A percentile compares a stretch with the other conserved stretches of the same genome.
These are phyloP conservation scores for Physcia stellaris DNA, from an alignment of 495 filamentous ascomycete species.

Conservation along the genomic window DNA sequence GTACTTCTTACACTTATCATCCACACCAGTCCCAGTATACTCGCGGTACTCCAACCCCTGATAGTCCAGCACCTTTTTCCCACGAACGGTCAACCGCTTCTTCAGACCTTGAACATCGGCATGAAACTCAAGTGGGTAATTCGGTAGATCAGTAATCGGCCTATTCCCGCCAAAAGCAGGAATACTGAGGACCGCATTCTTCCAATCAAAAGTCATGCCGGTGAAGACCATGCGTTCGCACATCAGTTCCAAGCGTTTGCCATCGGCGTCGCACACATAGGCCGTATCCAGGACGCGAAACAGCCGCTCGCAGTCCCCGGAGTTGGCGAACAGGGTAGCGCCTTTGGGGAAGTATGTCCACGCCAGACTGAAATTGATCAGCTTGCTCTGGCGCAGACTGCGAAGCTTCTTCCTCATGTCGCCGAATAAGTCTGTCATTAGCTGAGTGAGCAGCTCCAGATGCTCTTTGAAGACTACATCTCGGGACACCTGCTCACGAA, in stretches of 20 bases:
- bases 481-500: constrained; percentile 21
- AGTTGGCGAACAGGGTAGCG: constrained; percentile 18
- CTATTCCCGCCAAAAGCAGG: constrained; percentile 17
- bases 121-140: constrained; percentile 23
- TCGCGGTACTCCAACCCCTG: constrained; percentile 21
- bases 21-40: constrained; percentile 19
- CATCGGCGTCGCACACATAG: neutral
- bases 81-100: constrained; percentile 16
- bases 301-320: constrained; percentile 20
- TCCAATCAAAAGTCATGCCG: neutral
- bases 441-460: constrained; percentile 17
- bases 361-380: constrained; percentile 20
- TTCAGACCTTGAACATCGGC: constrained; percentile 10
- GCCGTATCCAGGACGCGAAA: constrained; percentile 18
- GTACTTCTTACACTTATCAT: constrained; percentile 9
- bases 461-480: constrained; percentile 9
- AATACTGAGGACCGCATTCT: neutral
- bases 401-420: constrained; percentile 17
- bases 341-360: constrained; percentile 25
- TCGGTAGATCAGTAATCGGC: constrained; percentile 17
- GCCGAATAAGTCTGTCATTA: constrained; percentile 25
- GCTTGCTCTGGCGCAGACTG: constrained; percentile 15
- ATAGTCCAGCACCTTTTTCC: constrained; percentile 20
- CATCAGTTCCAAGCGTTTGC: too few species aligned
- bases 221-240: neutral